Evolutionary conservation across 169 alveolate genomes (phyloP), one percentile per base, ranked within the genome.

Genomic region (Cryptosporidium viatorum): DNA sequence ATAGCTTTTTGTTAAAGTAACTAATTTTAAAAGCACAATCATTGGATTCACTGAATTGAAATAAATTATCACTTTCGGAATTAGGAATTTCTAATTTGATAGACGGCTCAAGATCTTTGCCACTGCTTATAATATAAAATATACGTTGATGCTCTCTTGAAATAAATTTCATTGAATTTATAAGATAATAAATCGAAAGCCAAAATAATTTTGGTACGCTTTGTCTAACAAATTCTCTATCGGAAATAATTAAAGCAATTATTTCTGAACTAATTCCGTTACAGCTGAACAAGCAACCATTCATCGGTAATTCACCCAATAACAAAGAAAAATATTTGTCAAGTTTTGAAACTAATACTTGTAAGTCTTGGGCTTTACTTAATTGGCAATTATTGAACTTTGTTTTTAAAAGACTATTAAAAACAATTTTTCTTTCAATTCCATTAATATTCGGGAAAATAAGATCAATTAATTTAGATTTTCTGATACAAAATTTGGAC

Each of bases 151-250:
- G 62, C 29, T 80, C 80, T 41, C 21, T 65, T n/a, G 89, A 62
- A 62, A 62, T 26, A 62, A 5, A 41, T 80, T 65, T 59, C 62
- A 80, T 23, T 62, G 89, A 80, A 65, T 65, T 35, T 12, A 80
- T 12, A 43, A 80, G 70, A 31, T 35, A 59, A 23, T 29, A 31
- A 14, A 80, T 23, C 14, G 89, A 62, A 3, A 62, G 67, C 89
- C 89, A 80, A 65, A 80, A 62, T 29, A 80, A n/a, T 62, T 59
- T 62, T 21, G 89, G 89, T 3, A 35, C 52, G 26, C 52, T 26
- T 29, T 80, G 55, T 18, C 41, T 80, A 1, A 65, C 45, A 37
- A 39, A 62, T 21, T 67, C 50, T 26, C 75, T 23, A 31, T 65
- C 59, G 9, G 69, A 29, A 41, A 65, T 41, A 23, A 80, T 18